Percentiles rank a stretch among this genome's conserved stretches.
These are phyloP conservation scores for Rhodotorula sp. DNA, from an alignment of 1,284 basidiomycete species.

Conservation along the genomic window DNA sequence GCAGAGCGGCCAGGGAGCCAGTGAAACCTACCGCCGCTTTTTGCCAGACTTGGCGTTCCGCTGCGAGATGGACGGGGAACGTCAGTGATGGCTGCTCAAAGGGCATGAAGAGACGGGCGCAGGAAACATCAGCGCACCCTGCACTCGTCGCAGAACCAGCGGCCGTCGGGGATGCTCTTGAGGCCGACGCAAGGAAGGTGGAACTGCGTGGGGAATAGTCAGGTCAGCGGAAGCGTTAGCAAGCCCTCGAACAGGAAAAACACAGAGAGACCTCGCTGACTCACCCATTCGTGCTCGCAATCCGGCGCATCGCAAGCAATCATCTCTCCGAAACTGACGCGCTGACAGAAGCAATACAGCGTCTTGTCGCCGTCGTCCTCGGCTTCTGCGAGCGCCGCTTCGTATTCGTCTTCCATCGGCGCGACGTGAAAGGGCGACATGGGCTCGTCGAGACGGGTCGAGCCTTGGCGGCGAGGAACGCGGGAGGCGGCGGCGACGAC, in stretches of 20 bases:
- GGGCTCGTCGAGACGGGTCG: not conserved
- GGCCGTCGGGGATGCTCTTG: slow-evolving; percentile 66
- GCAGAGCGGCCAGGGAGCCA: not conserved
- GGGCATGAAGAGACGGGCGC: not conserved
- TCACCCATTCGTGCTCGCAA: slow-evolving; percentile 91
- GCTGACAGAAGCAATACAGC: slow-evolving; percentile 84
- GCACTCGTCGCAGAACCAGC: slow-evolving; percentile 78
- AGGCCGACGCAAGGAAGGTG: slow-evolving; percentile 78
- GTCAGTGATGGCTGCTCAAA: not conserved
- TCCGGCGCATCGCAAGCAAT: slow-evolving; percentile 89
- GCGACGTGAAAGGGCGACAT: not conserved
- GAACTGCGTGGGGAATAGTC: slow-evolving; percentile 59
- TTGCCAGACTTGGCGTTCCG: slow-evolving; percentile 25
- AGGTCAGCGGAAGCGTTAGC: not conserved
- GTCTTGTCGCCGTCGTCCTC: slow-evolving; percentile 65
- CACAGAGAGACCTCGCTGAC: slow-evolving; percentile 50
- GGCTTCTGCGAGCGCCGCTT: slow-evolving; percentile 22
- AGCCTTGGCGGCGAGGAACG: slow-evolving; percentile 2
- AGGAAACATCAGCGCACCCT: slow-evolving; percentile 11
- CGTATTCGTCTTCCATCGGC: slow-evolving; percentile 23
- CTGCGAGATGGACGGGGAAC: not conserved
- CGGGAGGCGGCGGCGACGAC: slow-evolving; percentile 3
- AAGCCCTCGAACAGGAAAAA: not conserved
- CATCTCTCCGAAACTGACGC: slow-evolving; percentile 91
- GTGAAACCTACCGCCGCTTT: slow-evolving; percentile 17